These are phyloP conservation scores for Penicillium sp. DNA, from an alignment of 2,329 filamentous ascomycete genomes.

Conservation along the genomic window DNA sequence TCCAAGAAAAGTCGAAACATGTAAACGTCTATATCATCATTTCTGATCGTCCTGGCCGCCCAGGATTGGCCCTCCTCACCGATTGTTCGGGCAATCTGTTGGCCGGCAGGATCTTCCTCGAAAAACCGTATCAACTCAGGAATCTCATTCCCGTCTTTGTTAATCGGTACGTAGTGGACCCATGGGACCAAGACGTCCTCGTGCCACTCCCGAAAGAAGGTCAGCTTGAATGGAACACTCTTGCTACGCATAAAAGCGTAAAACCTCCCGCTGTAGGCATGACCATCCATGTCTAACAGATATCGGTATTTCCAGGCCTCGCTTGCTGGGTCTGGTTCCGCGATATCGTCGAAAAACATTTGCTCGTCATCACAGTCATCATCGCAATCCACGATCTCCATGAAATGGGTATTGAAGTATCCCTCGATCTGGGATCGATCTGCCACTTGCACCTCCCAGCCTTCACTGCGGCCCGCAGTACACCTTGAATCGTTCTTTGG, in stretches of 20 bases:
- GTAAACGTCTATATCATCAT: conserved; percentile 56
- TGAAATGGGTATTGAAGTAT: conserved; percentile 79
- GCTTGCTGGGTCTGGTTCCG: conserved; percentile 64
- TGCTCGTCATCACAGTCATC: conserved; percentile 77
- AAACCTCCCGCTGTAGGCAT: conserved; percentile 55
- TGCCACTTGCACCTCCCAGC: background rate
- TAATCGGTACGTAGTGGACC: conserved; percentile 58
- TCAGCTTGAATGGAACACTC: conserved; percentile 52
- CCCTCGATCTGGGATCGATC: conserved; percentile 58
- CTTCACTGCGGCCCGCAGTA: background rate
- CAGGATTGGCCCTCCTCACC: conserved; percentile 56
- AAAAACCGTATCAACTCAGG: conserved; percentile 53
- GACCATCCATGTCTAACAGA: conserved; percentile 55
- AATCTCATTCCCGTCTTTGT: conserved; percentile 50
- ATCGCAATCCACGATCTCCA: conserved; percentile 81
- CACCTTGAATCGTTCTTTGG: conserved; percentile 49
- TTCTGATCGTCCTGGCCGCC: conserved; percentile 54
- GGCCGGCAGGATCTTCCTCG: conserved; percentile 47
- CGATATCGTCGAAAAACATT: conserved; percentile 68
- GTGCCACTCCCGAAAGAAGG: conserved; percentile 57
- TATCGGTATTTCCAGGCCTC: conserved; percentile 67
- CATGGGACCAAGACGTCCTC: conserved; percentile 56
- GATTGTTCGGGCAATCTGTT: conserved; percentile 49
- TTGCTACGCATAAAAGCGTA: conserved; percentile 51
- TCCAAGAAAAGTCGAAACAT: conserved; percentile 60